Base-by-base conservation (phyloP, 306 rosid genomes). In the Inga laurina region DNA sequence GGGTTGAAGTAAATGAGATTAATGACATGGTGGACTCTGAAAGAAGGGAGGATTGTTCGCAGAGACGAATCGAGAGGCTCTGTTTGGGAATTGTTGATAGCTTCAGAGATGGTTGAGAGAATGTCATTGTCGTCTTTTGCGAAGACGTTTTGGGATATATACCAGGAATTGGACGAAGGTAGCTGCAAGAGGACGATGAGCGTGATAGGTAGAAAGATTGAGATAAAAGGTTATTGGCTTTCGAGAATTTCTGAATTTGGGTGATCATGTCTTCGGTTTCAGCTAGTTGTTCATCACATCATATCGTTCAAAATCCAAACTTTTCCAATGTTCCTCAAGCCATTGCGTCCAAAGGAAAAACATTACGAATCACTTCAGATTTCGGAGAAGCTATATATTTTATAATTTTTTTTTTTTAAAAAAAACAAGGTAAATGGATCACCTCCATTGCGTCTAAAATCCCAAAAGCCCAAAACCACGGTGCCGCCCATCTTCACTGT, bases 1-100 rank as follows among this genome's bases (percentile, higher is more conserved):
- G 98, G 98, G 73, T 93, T 93, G 83, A 78, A 82, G 84, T 75
- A 87, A 83, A 94, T 90, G 82, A 94, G 97, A 13, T 85, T 72
- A 82, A 89, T 85, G 34, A 93, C 72, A 62, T 88, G 91, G 30
- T 54, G 82, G 30, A 92, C 74, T 45, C 88, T 87, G 79, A 93
- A 87, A 56, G 88, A 90, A 75, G 93, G 94, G 77, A 93, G 89
- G 77, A 89, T 88, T 49, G 59, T 85, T 30, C 72, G 78, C 59
- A 94, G 89, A 10, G 86, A 79, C 12, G 86, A 86, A 71, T 85
- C 56, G 0, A 89, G 86, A 68, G 91, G 82, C 66, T 84, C 80
- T 5, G 81, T 52, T 48, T 85, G 62, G 85, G 84, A 39, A 77
- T 82, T 71, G 76, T 66, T 30, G 57, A 92, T 91, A 80, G 94